Conservation (phyloP, 257 asterid species). For the Lantana camara region DNA sequence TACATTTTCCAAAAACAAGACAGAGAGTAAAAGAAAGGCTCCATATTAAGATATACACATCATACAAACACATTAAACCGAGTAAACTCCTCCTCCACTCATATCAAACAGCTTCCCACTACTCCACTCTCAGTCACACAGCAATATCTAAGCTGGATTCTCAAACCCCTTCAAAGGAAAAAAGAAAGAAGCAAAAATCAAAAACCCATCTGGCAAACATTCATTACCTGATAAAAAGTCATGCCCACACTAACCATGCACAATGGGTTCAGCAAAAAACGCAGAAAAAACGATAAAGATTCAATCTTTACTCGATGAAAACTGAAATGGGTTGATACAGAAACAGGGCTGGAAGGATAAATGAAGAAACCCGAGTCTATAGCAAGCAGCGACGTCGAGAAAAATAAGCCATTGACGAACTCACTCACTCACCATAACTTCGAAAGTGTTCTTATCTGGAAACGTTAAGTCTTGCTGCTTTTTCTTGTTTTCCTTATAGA, state of each 20-base stretch:
- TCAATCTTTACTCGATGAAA: slow-evolving; percentile 26
- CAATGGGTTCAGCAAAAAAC: slow-evolving; percentile 19
- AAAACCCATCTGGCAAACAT: slow-evolving; percentile 13
- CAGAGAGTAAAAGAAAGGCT: slow-evolving; percentile 4
- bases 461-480: slow-evolving; percentile 21
- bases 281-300: slow-evolving; percentile 20
- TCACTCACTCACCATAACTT: slow-evolving; percentile 48
- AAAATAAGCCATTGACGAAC: slow-evolving; percentile 36
- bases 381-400: slow-evolving; percentile 11
- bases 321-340: slow-evolving; percentile 15
- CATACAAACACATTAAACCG: slow-evolving; percentile 19
- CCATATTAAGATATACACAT: slow-evolving; percentile 8
- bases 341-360: background rate
- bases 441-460: slow-evolving; percentile 33
- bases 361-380: background rate
- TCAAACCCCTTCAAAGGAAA: background rate
- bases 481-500: slow-evolving; percentile 11
- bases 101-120: slow-evolving; percentile 16
- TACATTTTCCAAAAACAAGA: slow-evolving; percentile 20
- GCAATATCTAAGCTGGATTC: slow-evolving; percentile 7
- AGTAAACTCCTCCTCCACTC: slow-evolving; percentile 16
- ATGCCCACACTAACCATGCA: slow-evolving; percentile 28
- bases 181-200: too few relatives aligned
- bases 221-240: slow-evolving; percentile 20
- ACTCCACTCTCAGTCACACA: slow-evolving; percentile 21